phyloP scores from a whole-genome alignment of 1,139 yeast species.

The Hemisphaericaspora xylofermentans region DNA sequence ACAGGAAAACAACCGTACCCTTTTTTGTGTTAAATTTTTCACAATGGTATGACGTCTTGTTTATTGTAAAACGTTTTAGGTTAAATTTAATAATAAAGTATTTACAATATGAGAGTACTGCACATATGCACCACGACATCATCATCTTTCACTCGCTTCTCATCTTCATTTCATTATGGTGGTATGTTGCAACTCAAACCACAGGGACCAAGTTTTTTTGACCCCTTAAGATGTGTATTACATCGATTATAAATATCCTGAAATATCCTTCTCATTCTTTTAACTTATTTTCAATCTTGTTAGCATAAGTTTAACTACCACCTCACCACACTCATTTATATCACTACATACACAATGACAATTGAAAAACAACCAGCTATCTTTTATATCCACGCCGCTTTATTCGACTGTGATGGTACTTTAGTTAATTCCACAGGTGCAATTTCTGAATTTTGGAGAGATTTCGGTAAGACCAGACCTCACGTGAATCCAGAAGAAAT shows the following conservation, averaged over 20 bases:
- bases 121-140: neutral
- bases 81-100: neutral
- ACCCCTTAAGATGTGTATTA: neutral
- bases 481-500: constrained; percentile 70
- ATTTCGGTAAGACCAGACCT: constrained; percentile 66
- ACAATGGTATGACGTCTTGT: neutral
- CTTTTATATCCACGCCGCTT: constrained; percentile 49
- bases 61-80: neutral
- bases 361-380: constrained; percentile 43
- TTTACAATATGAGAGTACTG: neutral
- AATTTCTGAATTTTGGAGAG: constrained; percentile 79
- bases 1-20: neutral
- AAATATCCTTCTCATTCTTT: neutral
- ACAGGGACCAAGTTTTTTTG: neutral
- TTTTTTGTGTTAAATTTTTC: neutral
- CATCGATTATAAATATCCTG: neutral
- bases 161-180: neutral
- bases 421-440: constrained; percentile 80
- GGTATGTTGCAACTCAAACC: neutral
- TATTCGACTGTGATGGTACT: constrained; percentile 86
- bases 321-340: neutral
- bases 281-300: neutral
- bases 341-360: constrained; percentile 18
- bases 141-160: neutral
- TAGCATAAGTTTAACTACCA: neutral